Evolutionary conservation across 495 filamentous ascomycete species (phyloP), one percentile per base, ranked within the genome.

Genomic region (Cudoniella acicularis): DNA sequence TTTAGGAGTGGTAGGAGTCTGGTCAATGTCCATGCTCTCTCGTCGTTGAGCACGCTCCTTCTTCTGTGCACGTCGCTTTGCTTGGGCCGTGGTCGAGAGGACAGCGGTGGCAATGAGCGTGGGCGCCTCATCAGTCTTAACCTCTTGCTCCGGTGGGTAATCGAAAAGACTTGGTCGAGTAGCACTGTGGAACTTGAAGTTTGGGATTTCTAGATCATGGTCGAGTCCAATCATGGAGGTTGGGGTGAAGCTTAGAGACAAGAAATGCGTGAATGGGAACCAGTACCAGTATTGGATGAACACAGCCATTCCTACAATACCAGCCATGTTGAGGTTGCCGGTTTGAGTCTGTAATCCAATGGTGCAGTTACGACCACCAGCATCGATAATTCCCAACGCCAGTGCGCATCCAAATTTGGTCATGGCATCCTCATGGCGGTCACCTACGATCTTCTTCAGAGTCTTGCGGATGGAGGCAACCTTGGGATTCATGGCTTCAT

Each of bases 221-320:
- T 98, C 92, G 20, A 99, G 84, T 49, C 87, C 93, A 57, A 97
- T 96, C 66, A 99, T 89, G 1, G 92, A 88, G 9, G 95, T 98
- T 0, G 95, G 95, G 8, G 88, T 87, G 70, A 98, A 97, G 68
- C 88, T 91, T 60, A 98, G 79, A 0, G 92, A 93, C 20, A 99
- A 74, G 84, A 99, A 99, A 73, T 98, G 95, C 22, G 94, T 96
- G 64, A 97, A 85, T 49, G 95, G 95, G 84, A 99, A 99, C 95
- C 95, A 99, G 75, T 99, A 99, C 95, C 95, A 99, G 76, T 99
- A 99, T 72, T 99, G 95, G 6, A 91, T 94, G 76, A 99, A 99
- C 24, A 99, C 88, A 42, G 91, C 92, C 84, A 96, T 96, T 60
- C 95, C 95, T 20, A 99, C 92, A 57, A 98, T 94, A 57, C 90